Conservation (phyloP, 192 early-diverging fungal species). For the Phlyctochytrium planicorne region DNA sequence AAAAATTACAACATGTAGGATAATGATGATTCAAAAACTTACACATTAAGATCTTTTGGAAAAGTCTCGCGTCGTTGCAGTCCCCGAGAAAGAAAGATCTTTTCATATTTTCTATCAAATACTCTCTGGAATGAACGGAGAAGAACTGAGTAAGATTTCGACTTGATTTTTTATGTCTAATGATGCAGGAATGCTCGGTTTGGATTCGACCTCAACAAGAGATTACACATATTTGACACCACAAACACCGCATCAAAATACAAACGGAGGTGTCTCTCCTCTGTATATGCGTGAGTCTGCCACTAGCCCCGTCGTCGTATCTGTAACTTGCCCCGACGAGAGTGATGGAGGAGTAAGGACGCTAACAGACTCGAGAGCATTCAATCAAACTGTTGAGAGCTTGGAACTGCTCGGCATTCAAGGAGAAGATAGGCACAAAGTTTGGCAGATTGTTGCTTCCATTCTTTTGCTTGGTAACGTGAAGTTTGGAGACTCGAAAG, state of each 20-base stretch:
- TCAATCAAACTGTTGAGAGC: constrained; percentile 15
- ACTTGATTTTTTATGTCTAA: constrained; percentile 3
- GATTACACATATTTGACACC: constrained; percentile 23
- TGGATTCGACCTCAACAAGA: neutral
- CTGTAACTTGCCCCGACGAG: neutral
- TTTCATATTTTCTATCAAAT: constrained; percentile 94
- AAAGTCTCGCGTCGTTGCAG: constrained; percentile 32
- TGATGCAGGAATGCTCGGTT: constrained; percentile 4
- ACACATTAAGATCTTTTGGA: constrained; percentile 23
- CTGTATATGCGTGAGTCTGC: neutral
- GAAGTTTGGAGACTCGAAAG: constrained; percentile 69
- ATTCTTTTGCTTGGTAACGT: constrained; percentile 92
- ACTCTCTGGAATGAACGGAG: constrained; percentile 72
- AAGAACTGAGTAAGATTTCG: constrained; percentile 44
- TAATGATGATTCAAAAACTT: neutral
- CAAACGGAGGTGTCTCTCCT: too few species aligned
- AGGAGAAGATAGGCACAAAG: constrained; percentile 66
- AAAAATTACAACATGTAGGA: constrained; percentile 35
- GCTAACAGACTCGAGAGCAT: constrained; percentile 16
- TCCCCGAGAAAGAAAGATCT: constrained; percentile 60
- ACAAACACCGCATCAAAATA: too few species aligned
- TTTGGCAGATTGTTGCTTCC: constrained; percentile 81
- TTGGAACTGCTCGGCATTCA: constrained; percentile 55
- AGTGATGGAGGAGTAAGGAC: neutral
- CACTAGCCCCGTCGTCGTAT: neutral